phyloP scores from a whole-genome alignment of 2,329 filamentous ascomycete genomes.

The Pestalotiopsis sp. region DNA sequence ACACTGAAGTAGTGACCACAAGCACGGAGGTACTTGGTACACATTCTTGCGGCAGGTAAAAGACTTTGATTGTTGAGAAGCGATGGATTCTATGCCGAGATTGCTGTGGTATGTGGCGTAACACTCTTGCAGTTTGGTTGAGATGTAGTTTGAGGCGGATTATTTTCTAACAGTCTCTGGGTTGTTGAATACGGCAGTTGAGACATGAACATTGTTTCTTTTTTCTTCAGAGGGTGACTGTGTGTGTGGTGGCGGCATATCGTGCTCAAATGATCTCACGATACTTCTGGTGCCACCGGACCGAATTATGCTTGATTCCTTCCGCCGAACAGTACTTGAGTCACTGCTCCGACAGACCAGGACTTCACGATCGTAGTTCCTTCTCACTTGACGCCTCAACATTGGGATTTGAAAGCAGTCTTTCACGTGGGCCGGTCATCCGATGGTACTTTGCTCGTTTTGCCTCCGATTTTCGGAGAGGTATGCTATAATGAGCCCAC shows the following conservation, averaged over 20 bases:
- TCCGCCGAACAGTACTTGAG: not conserved
- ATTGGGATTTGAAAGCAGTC: not conserved
- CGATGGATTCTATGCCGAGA: not conserved
- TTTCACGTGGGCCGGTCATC: not conserved
- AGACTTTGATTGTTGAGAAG: not conserved
- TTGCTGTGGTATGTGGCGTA: not conserved
- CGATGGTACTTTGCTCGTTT: not conserved
- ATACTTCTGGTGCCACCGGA: not conserved
- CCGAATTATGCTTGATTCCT: not conserved
- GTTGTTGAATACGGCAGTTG: too few relatives aligned
- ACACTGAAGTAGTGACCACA: not conserved
- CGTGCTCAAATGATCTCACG: not conserved
- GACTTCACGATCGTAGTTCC: not conserved
- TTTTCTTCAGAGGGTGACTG: not conserved
- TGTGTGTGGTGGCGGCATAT: not conserved
- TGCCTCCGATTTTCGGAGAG: not conserved
- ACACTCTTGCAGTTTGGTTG: too few relatives aligned
- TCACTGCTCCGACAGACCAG: not conserved
- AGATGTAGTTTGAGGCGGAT: too few relatives aligned
- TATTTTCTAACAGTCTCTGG: too few relatives aligned
- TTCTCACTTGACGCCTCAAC: not conserved
- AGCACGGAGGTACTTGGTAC: not conserved
- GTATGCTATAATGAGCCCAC: not conserved
- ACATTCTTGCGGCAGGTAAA: not conserved
- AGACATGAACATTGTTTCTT: not conserved